A percentile compares a stretch with the other conserved stretches of the same genome.
phyloP scores from a whole-genome alignment of 306 rosid species.

The Quercus aquifolioides region DNA sequence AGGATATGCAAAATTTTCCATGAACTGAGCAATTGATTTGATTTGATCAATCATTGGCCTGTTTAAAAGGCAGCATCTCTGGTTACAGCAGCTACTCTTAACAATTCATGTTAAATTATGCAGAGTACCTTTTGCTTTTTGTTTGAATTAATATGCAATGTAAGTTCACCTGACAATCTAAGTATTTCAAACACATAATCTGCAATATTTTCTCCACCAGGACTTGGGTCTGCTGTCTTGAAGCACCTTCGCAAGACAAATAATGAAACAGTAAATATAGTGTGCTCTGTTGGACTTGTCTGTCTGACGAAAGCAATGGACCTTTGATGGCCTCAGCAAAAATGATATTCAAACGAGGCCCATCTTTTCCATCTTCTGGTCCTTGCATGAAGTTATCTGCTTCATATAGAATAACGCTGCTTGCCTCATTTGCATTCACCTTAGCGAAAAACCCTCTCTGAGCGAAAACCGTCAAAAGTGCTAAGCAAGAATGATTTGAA shows the following conservation, averaged over 20 bases:
- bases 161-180: constrained; percentile 75
- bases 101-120: not conserved
- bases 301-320: constrained; percentile 78
- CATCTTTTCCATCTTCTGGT: constrained; percentile 40
- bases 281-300: constrained; percentile 73
- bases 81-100: not conserved
- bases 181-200: constrained; percentile 92
- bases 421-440: constrained; percentile 40
- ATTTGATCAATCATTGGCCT: not conserved
- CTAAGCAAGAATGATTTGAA: constrained; percentile 36
- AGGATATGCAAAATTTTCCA: constrained; percentile 2
- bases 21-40: constrained; percentile 3
- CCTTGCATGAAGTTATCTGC: constrained; percentile 33
- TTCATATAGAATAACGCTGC: constrained; percentile 32
- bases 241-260: constrained; percentile 57
- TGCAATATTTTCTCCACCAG: constrained; percentile 86
- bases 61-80: not conserved
- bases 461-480: constrained; percentile 72
- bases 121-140: not conserved
- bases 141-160: not conserved
- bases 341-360: constrained; percentile 44
- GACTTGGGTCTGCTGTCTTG: constrained; percentile 58
- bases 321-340: constrained; percentile 95
- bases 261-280: constrained; percentile 64
- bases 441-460: constrained; percentile 57